phyloP scores from a whole-genome alignment of 768 basidiomycete species.

The Agaricus bisporus region DNA sequence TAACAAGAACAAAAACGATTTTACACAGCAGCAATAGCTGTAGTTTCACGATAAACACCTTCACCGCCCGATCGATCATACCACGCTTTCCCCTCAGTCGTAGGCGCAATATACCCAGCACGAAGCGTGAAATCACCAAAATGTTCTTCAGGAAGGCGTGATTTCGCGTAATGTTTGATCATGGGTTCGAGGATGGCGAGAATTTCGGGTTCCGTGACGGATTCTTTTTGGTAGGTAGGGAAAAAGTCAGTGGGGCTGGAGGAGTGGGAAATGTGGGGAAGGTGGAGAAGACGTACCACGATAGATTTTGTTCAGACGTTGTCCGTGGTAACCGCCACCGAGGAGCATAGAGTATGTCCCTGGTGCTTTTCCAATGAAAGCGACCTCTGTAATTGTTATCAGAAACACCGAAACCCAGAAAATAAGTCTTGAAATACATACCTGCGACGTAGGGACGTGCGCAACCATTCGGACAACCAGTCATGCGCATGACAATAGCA shows the following conservation, averaged over 20 bases:
- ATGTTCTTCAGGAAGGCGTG: constrained; percentile 79
- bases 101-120: constrained; percentile 84
- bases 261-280: background rate
- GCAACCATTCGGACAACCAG: constrained; percentile 93
- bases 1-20: background rate
- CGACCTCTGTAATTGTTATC: constrained; percentile 58
- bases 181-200: constrained; percentile 84
- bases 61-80: constrained; percentile 83
- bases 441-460: constrained; percentile 91
- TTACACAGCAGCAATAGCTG: constrained; percentile 5
- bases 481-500: constrained; percentile 98
- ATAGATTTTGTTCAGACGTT: constrained; percentile 95
- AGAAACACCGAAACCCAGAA: background rate
- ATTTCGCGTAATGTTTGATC: constrained; percentile 91
- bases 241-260: background rate
- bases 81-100: constrained; percentile 79
- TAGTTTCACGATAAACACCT: constrained; percentile 41
- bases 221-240: constrained; percentile 40
- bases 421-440: constrained; percentile 22
- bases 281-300: constrained; percentile 42
- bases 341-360: constrained; percentile 92
- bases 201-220: constrained; percentile 88
- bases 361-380: constrained; percentile 94
- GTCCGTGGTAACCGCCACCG: constrained; percentile 92
- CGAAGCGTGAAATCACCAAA: constrained; percentile 97